Evolutionary conservation across 2,329 filamentous ascomycete genomes (phyloP).

Genomic region (Leptographium flavum): DNA sequence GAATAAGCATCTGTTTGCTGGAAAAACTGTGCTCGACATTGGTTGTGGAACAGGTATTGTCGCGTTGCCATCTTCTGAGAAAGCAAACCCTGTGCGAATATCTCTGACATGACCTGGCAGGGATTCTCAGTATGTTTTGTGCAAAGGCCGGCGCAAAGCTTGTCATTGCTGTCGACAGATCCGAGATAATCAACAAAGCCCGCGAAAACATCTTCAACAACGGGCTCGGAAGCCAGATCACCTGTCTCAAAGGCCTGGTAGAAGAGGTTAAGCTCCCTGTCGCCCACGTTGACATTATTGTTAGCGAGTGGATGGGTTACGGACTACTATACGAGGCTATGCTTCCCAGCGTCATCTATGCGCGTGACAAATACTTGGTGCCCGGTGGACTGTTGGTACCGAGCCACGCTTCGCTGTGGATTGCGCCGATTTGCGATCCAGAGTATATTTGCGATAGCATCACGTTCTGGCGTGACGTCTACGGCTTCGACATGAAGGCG

Average conservation of each 20-base stretch:
- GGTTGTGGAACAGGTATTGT: slow-evolving; percentile 57
- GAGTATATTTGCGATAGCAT: slow-evolving; percentile 68
- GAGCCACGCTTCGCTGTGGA: slow-evolving; percentile 67
- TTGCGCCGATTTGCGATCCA: slow-evolving; percentile 66
- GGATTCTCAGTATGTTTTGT: slow-evolving; percentile 89
- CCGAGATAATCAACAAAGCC: slow-evolving; percentile 76
- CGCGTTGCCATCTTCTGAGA: slow-evolving; percentile 8
- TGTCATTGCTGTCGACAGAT: slow-evolving; percentile 87
- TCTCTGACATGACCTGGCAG: not conserved
- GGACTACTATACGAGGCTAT: slow-evolving; percentile 88
- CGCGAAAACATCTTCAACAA: slow-evolving; percentile 76
- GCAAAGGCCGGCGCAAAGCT: slow-evolving; percentile 75
- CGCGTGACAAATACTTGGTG: slow-evolving; percentile 72
- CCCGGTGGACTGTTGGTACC: slow-evolving; percentile 74
- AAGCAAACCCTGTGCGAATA: too few species aligned
- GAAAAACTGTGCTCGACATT: slow-evolving; percentile 80
- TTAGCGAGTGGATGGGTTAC: slow-evolving; percentile 98
- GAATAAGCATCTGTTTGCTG: slow-evolving; percentile 75
- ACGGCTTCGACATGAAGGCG: slow-evolving; percentile 85
- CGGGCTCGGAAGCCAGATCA: slow-evolving; percentile 57
- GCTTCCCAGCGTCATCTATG: slow-evolving; percentile 83
- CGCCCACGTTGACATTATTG: slow-evolving; percentile 77
- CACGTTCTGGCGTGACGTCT: slow-evolving; percentile 80
- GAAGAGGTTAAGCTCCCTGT: slow-evolving; percentile 74
- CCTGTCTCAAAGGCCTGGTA: slow-evolving; percentile 69